Base-by-base conservation (phyloP, 2,329 filamentous ascomycete species). In the Monosporascus sp. region DNA sequence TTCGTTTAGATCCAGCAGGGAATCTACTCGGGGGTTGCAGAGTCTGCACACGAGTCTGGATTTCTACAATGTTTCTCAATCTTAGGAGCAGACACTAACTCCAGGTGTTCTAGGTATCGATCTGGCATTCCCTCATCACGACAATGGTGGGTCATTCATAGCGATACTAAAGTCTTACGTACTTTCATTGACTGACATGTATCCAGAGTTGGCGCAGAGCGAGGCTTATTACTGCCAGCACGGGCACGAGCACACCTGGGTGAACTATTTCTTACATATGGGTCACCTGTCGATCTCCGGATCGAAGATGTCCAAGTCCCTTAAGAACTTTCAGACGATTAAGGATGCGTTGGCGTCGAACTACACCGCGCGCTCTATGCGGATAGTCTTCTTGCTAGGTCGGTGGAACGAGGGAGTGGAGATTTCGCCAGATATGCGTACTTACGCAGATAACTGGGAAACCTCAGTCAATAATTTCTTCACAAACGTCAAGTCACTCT, bases 301-400 rank as follows among this genome's bases (percentile, higher is more conserved):
- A 0, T 90, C 86, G 22, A 97, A 97, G 70, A 97, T 97, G 93
- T 93, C 88, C 53, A 97, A 97, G 71, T 90, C 86, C 17, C 73
- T 97, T 53, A 97, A 97, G 76, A 97, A 97, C 70, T 97, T 97
- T 70, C 90, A 90, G 41, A 96, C 93, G 0, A 96, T 97, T 57
- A 82, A 90, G 31, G 89, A 95, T 68, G 91, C 92, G 0, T 74
- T 97, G 7, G 73, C 72, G 11, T 79, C 75, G 2, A 77, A 72
- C 11, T 96, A 90, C 77, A 94, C 89, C 0, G 78, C 91, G 1
- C 80, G 93, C 55, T 85, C 85, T 52, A 79, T 97, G 74, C 83
- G 93, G 46, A 88, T 95, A 50, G 87, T 94, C 17, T 96, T 97
- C 72, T 72, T 97, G 46, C 82, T 96, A 62, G 90, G 92, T 45